Percentiles rank a stretch among this genome's conserved stretches.
These are phyloP conservation scores for Lunularia cruciata DNA, from an alignment of 225 moss, liverwort and hornwort species.

Conservation along the genomic window DNA sequence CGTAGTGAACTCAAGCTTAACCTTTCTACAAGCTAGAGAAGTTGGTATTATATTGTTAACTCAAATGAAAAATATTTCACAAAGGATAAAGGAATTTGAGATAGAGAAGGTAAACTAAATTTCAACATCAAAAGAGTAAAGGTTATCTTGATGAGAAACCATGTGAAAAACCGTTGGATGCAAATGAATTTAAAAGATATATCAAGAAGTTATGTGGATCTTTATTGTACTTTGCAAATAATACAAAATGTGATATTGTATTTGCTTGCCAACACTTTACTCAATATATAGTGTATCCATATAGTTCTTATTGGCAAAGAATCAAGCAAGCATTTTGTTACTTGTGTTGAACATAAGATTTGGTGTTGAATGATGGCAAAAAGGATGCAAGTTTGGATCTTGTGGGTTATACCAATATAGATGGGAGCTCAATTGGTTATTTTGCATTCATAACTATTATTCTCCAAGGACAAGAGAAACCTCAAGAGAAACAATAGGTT, in stretches of 20 bases:
- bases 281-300: no score
- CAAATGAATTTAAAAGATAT: no score
- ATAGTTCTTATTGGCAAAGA: no score
- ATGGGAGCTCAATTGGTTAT: no score
- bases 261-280: background rate
- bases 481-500: no score
- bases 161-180: background rate
- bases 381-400: background rate
- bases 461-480: no score
- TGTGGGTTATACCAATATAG: no score
- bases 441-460: no score
- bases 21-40: background rate
- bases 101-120: no score
- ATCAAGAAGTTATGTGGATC: no score
- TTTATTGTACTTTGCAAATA: background rate
- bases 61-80: background rate
- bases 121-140: no score
- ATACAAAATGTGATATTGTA: background rate
- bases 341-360: background rate
- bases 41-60: no score
- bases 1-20: background rate
- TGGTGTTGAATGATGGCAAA: background rate
- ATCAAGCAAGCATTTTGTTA: background rate
- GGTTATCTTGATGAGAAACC: background rate
- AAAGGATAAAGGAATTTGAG: background rate